Evolutionary conservation across 2,329 filamentous ascomycete species (phyloP), one percentile per base, ranked within the genome.

Genomic region (Coniochaeta sp.): DNA sequence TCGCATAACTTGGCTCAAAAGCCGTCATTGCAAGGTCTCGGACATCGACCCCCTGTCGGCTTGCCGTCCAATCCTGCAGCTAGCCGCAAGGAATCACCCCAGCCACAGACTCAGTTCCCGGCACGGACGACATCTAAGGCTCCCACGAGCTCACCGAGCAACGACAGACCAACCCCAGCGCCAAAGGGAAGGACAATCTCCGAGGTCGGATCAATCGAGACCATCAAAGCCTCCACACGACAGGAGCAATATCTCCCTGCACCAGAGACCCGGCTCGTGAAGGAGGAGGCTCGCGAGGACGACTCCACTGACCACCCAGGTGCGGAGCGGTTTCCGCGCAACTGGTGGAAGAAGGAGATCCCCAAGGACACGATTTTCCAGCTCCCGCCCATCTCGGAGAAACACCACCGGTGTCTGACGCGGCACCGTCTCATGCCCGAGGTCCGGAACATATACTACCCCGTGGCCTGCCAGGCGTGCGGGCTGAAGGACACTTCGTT

Each of bases 381-480:
- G 16, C 67, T 78, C 1, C 62, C 63, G 7, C 69, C 74, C 1
- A 62, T 81, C n/a, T 52, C 54, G 35, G 53, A 55, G 32, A 68
- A 65, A 49, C 68, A 75, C 46, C 71, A 71, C 56, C 58, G 65
- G 52, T 83, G 79, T 63, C 70, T 75, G 52, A 71, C 72, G 35
- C 61, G 62, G 3, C 79, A 83, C 60, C 61, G 61, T 46, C 68
- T 64, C 46, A 77, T 82, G 73, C 68, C 74, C 51, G 64, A 70
- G 32, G 71, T 72, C 50, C 65, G 66, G 54, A 82, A 82, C 62
- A 63, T 60, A 46, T 61, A 71, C 58, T 76, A 80, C 59, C 70
- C 78, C 2, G 67, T 82, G 18, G 69, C 75, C 10, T 83, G 79
- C 61, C 75, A 79, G 62, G 70, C 73, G 3, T 83, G 79, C 62